Evolutionary conservation across 495 filamentous ascomycete genomes (phyloP), one percentile per base, ranked within the genome.

Genomic region (Trichoderma gamsii): DNA sequence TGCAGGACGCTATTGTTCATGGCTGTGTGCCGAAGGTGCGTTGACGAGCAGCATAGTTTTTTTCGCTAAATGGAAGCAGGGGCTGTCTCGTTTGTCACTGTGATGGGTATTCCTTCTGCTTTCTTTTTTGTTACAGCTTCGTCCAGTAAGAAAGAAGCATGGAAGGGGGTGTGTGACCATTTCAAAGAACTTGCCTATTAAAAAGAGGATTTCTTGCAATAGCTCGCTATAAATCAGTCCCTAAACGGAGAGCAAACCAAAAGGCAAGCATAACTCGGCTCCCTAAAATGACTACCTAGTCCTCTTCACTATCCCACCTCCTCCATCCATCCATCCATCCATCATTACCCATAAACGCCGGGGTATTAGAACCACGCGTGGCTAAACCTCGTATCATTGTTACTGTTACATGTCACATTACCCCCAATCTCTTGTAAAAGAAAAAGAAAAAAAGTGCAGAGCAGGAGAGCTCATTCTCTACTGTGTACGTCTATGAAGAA

Each of bases 331-430:
- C 29, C 29, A 29, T 29, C 29, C 25, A 32, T 61, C 25, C 27
- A 13, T 61, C 51, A 59, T 23, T 59, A 27, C 51, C 51, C 11
- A 59, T 21, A 61, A 52, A 61, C 56, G 56, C 56, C 56, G 56
- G 56, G 56, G 56, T 61, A 61, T 61, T 29, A 25, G 12, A 61
- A 61, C 56, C 56, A 61, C 56, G 25, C 56, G 25, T 29, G 56
- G 56, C 56, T 32, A 25, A 61, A 61, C 56, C 56, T 61, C 56
- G 25, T 61, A 32, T 29, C 56, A 61, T 61, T 32, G 16, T 32
- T 32, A 15, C 16, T 61, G 51, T 61, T 61, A 32, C 56, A 61
- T 59, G 25, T 61, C 56, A 25, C 27, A 61, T 61, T 32, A 32
- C 16, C 27, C 5, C 27, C 56, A 61, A 3, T 13, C 27, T 32